A percentile compares a stretch with the other conserved stretches of the same genome.
Conservation (phyloP, 1,284 basidiomycete genomes). For the Trametes hirsuta region DNA sequence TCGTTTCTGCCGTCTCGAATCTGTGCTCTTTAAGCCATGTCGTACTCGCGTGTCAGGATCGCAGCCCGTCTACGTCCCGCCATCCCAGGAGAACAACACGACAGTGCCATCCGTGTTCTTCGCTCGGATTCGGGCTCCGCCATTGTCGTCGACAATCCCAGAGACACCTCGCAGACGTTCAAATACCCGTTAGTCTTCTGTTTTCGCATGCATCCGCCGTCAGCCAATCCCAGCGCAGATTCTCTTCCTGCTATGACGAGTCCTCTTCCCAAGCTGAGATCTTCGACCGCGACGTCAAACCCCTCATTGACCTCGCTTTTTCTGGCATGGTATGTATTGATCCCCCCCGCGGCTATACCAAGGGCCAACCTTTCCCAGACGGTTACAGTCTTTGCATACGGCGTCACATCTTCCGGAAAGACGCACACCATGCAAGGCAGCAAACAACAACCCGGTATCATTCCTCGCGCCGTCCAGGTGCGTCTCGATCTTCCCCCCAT, state of each 20-base stretch:
- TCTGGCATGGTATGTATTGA: constrained; percentile 60
- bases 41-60: constrained; percentile 47
- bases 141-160: constrained; percentile 67
- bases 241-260: constrained; percentile 72
- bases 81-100: constrained; percentile 60
- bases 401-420: constrained; percentile 82
- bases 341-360: background rate
- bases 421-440: constrained; percentile 88
- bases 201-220: background rate
- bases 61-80: constrained; percentile 68
- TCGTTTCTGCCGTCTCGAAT: too few species aligned
- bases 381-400: constrained; percentile 81
- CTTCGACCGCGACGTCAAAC: constrained; percentile 69
- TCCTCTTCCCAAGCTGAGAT: constrained; percentile 70
- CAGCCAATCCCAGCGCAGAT: constrained; percentile 40
- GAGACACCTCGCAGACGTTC: constrained; percentile 65
- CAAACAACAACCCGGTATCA: constrained; percentile 68
- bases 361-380: constrained; percentile 47
- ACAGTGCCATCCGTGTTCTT: constrained; percentile 59
- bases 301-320: constrained; percentile 70
- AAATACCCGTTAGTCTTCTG: constrained; percentile 62
- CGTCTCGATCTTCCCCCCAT: constrained; percentile 17
- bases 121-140: constrained; percentile 44
- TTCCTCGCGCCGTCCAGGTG: constrained; percentile 75
- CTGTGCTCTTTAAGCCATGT: constrained; percentile 1